Base-by-base conservation (phyloP, 257 asterid genomes). In the Ligustrum vulgare region DNA sequence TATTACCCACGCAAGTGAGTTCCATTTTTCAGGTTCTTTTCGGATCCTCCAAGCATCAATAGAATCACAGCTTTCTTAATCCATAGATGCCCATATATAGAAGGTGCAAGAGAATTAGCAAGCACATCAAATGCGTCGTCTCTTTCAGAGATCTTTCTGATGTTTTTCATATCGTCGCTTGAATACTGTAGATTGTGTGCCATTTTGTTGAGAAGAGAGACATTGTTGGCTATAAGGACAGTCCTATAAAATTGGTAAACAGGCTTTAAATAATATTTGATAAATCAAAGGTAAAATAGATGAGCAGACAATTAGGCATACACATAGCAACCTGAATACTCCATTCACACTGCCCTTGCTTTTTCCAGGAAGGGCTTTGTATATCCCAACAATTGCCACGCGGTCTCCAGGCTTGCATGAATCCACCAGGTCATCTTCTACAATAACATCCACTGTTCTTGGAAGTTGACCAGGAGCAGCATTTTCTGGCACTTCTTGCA, bases 391-490 rank as follows among this genome's bases (percentile, higher is more conserved):
- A 83, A 90, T 79, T 43, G 96, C 97, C 67, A 94, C 95, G 18
- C 99, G 96, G 82, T 94, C 99, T 60, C 99, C 99, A 13, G 98
- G 98, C 83, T 94, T 94, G 86, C 98, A 92, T 32, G 96, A 83
- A 86, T 94, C 98, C 79, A 94, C 99, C 72, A 94, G 80, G 79
- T 94, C 99, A 47, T 94, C 99, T 86, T 94, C 99, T 37, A 92
- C 89, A 54, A 94, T 88, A 43, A 94, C 70, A 80, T 94, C 98
- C 69, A 94, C 97, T 6, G 98, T 89, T 80, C 98, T 82, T 77
- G 98, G 98, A 76, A 94, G 98, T 75, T 94, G 99, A 75, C 99
- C 98, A 72, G 98, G 99, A 84, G 98, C 97, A 65, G 98, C 86
- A 80, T 94, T 94, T 82, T 94, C 99, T 3, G 99, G 99, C 63